Base-by-base conservation (phyloP, 1,139 yeast genomes). In the Taphrina deformans region DNA sequence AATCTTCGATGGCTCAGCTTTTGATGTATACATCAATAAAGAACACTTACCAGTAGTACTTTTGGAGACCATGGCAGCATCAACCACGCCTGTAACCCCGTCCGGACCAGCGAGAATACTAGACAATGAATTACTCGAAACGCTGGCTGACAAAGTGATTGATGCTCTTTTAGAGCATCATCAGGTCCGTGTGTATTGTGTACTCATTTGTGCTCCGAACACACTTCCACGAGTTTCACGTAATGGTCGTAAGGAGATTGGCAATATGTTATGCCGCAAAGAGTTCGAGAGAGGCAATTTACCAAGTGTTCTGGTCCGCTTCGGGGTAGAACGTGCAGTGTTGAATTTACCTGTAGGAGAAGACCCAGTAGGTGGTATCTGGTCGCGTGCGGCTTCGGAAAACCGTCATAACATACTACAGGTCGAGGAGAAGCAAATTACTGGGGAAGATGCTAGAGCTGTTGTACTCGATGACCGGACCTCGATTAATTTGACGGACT, bases 241-340 rank as follows among this genome's bases (percentile, higher is more conserved):
- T 72, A 86, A 90, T 75, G 97, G 97, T 6, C 86, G 96, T 12
- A 80, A 87, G 35, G 99, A 95, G 72, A 88, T 93, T 70, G 98
- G 99, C 1, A 93, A 92, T 71, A 89, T 92, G 86, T 80, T 95
- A 59, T 92, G 97, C 70, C 90, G 92, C 69, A 85, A 89, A 71
- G 82, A 84, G 69, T 91, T 91, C 72, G 80, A 87, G 58, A 88
- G 85, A 70, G 98, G 98, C 1, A 79, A 83, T 10, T 78, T 93
- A 40, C 82, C 84, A 33, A 88, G 96, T 0, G 87, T 85, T 46
- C 92, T 84, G 75, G 92, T 91, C 62, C 90, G 89, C 72, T 93
- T 92, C 73, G 87, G 87, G 66, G 83, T 88, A 29, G 80, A 83
- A 48, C 82, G 83, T 66, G 85, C 95, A 0, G 79, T 89, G 21